Evolutionary conservation across 1,284 basidiomycete genomes (phyloP).

Genomic region (Lentinus polychrous): DNA sequence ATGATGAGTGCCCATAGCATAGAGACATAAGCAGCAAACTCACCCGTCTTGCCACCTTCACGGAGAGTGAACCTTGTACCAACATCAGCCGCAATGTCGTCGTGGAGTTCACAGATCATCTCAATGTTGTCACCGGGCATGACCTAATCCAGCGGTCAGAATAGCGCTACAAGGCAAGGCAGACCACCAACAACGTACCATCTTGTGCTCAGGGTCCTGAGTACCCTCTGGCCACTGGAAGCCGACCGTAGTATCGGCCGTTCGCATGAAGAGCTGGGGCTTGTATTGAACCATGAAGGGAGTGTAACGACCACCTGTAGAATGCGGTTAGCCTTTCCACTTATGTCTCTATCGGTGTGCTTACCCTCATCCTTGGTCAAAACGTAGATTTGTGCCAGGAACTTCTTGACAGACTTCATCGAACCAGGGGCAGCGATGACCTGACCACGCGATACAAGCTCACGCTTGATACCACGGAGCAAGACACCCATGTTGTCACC

Average conservation of each 20-base stretch:
- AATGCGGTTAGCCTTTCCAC: not conserved
- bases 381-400: constrained; percentile 88
- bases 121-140: constrained; percentile 99
- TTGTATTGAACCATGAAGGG: constrained; percentile 97
- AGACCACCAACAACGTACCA: constrained; percentile 37
- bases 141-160: constrained; percentile 43
- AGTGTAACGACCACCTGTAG: constrained; percentile 90
- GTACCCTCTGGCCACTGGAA: constrained; percentile 87
- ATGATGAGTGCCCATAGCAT: not conserved
- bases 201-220: constrained; percentile 72
- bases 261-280: constrained; percentile 95
- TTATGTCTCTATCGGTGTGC: not conserved
- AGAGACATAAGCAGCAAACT: constrained; percentile 26
- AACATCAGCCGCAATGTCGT: constrained; percentile 88
- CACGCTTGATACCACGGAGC: constrained; percentile 95
- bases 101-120: constrained; percentile 80
- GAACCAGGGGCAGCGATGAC: constrained; percentile 86
- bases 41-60: constrained; percentile 92
- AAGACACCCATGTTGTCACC: constrained; percentile 99
- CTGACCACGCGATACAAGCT: constrained; percentile 92
- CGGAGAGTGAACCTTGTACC: constrained; percentile 97
- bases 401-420: constrained; percentile 95
- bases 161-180: constrained; percentile 8
- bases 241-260: constrained; percentile 87
- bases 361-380: constrained; percentile 19